Base-by-base conservation (phyloP, 2,329 filamentous ascomycete species). In the Phyllosticta capitalensis region DNA sequence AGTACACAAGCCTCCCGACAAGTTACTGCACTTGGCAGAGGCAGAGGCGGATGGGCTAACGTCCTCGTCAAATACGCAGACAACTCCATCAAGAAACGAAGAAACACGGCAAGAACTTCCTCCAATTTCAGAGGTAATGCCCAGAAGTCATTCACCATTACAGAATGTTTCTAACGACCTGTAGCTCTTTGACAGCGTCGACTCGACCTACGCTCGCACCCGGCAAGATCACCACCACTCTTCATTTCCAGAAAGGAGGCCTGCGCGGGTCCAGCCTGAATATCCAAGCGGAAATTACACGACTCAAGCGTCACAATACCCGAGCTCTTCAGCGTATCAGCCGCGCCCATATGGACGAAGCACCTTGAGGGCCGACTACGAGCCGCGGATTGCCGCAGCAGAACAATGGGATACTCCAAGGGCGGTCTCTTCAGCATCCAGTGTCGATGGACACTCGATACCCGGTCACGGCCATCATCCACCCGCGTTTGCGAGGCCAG, bases 191-290 rank as follows among this genome's bases (percentile, higher is more conserved):
- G 14, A 45, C 17, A 45, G 14, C n/a, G 38, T 45, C 14, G 38
- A 45, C 19, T 38, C 33, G 17, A 30, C 52, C 22, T 24, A 9
- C 22, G 12, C 24, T n/a, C 24, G 24, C 20, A 26, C 4, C 24
- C 20, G 20, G 20, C 50, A n/a, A 48, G 20, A 49, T 24, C 55
- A 62, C 59, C 20, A 51, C 53, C 17, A 26, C 52, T 22, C 21
- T 55, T 9, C 61, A 61, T 48, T 48, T 62, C n/a, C 52, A 14
- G n/a, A 10, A 1, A 17, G 24, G 28, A 6, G 14, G 7, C 21
- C n/a, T 65, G 33, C 65, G 69, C 48, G 72, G 19, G 69, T 70
- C 22, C 17, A 19, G 4, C 50, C 24, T 12, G 24, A 26, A 26
- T 33, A 20, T 12, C 24, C 48, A 5, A 12, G 19, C 1, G 56